Evolutionary conservation across 208 protist genomes (phyloP), one percentile per base, ranked within the genome.

Genomic region (Trypanosomatidae sp.): DNA sequence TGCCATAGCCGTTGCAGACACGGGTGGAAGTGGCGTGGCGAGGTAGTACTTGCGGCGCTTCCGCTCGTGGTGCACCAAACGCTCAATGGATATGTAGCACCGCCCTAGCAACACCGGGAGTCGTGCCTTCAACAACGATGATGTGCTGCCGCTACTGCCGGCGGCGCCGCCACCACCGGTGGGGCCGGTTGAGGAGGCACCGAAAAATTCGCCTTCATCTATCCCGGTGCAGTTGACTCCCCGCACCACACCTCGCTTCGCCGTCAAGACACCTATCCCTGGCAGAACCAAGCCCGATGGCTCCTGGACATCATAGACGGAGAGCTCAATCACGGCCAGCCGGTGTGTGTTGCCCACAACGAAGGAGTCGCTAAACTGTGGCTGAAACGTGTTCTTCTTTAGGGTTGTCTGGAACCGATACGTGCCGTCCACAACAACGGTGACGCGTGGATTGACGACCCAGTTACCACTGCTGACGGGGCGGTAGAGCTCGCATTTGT

Each of bases 291-390:
- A 74, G 12, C 79, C 79, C 5, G 66, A 80, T 15, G 80, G 66
- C 66, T 87, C 73, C 52, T 76, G 69, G 19, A 83, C 80, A 74
- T 91, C 74, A 69, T 91, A 92, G 28, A 91, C 82, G 2, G 74
- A 73, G 1, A 95, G 66, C 69, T 94, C 84, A 62, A 97, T 80
- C 44, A 90, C 76, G 17, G 92, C 89, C 15, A 94, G 71, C 49
- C 85, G 87, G 67, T 97, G 88, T 17, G 89, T 95, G 74, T 94
- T 94, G 67, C 83, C 89, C 0, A 95, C 86, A 30, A 83, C 65
- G 59, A 97, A 97, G 30, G 76, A 87, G n/a, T 94, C 88, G 47
- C 86, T 70, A 69, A 85, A 97, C 17, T 56, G 22, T 9, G 87
- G 76, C 1, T 30, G 50, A 70, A 86, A 84, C 30, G 77, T 83